Base-by-base conservation (phyloP, 2,329 filamentous ascomycete species). In the Phoma herbarum region DNA sequence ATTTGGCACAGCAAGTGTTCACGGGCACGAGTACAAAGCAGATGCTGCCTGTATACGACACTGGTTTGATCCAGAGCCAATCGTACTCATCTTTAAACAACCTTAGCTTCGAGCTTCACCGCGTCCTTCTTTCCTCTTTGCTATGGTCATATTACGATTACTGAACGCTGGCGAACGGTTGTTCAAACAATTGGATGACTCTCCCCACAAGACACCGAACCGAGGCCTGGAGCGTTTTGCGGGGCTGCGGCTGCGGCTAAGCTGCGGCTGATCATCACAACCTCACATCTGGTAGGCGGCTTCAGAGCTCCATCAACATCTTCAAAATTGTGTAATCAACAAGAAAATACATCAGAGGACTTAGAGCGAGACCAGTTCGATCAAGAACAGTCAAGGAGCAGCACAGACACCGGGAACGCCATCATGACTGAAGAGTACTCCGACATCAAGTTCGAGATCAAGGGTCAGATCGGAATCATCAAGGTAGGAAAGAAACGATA, bases 391-490 rank as follows among this genome's bases (percentile, higher is more conserved):
- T 18, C 31, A 35, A 3, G 16, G n/a, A 8, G 4, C 31, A 35
- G 31, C 31, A 35, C 31, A 35, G 14, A 33, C 25, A 54, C 6
- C 4, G 9, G 4, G 14, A 9, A 10, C 18, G 28, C 33, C 45
- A 68, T 33, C 25, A 75, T 75, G 72, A 53, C 69, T 22, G 62
- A 66, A 16, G 48, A 61, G 29, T 82, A 80, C 59, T 66, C 75
- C 18, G 80, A 82, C 60, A 78, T 82, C 29, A 77, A 79, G 42
- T 74, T 81, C 22, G 76, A 79, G 48, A 77, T 82, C 59, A 75
- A 73, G 47, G 77, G 76, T 2, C 68, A 78, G 60, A 81, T 82
- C 58, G 81, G 81, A 0, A 78, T 78, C 11, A 81, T 83, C 62
- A 82, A 78, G 64, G 79, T 79, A 45, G 8, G 22, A 2, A 33